Base-by-base conservation (phyloP, 164 flowering plant genomes). In the Magnolia officinalis region DNA sequence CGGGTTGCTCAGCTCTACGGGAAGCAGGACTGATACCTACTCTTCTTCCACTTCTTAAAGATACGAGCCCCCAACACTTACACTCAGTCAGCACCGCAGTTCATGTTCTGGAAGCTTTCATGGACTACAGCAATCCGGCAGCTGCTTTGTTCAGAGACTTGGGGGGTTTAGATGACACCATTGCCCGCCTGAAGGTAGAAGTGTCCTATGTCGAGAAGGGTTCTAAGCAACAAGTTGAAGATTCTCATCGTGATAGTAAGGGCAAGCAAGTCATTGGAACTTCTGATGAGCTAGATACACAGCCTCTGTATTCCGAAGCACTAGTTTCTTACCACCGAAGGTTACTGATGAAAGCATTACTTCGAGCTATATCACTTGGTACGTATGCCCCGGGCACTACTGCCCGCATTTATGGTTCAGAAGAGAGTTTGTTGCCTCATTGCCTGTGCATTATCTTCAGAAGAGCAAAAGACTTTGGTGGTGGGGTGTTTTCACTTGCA, bases 91-190 rank as follows among this genome's bases (percentile, higher is more conserved):
- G 90, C 70, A 88, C 89, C 20, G 97, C 97, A 72, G 98, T 93
- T 71, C 92, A 89, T 82, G 89, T 93, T 77, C 85, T 95, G 45
- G 97, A 92, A 81, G 91, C 94, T 52, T 92, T 93, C 80, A 93
- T 95, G 97, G 98, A 95, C 80, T 93, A 90, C 77, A 91, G 97
- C 77, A 91, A 92, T 76, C 96, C 97, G 2, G 95, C 97, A 76
- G 97, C 94, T 78, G 89, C 95, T 66, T 80, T 95, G 66, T 95
- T 92, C 73, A 85, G 98, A 82, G 98, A 95, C 67, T 84, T 93
- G 78, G 98, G 98, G 18, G 98, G 98, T 64, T 82, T 93, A 70
- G 98, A 92, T 82, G 96, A 92, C 83, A 91, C 97, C 51, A 92
- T 93, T 76, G 81, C 87, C 16, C 95, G 98, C 10, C 79, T 95